These are phyloP conservation scores for Ogataea minuta DNA, from an alignment of 805 yeast genomes.

Conservation along the genomic window DNA sequence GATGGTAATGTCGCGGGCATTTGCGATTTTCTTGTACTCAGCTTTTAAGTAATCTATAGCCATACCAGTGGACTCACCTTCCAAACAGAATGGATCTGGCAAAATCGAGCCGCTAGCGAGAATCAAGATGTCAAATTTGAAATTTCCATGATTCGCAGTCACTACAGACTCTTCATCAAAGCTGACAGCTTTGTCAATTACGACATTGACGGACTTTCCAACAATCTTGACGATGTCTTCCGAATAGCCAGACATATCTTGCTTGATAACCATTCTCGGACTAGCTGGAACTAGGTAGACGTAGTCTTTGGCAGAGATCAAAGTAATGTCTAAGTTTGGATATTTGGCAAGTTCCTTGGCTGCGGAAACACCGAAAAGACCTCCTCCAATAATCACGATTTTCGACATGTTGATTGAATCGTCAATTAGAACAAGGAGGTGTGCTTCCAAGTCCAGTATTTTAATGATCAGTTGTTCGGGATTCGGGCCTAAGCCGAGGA, in stretches of 20 bases:
- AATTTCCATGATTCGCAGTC: slow-evolving; percentile 11
- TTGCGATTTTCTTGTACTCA: slow-evolving; percentile 16
- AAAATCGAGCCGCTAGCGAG: slow-evolving; percentile 34
- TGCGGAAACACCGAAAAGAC: slow-evolving; percentile 11
- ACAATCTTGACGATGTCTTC: slow-evolving; percentile 21
- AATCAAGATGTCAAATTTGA: slow-evolving; percentile 27
- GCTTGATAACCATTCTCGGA: slow-evolving; percentile 13
- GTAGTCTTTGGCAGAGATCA: slow-evolving; percentile 17
- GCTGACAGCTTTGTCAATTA: slow-evolving; percentile 20
- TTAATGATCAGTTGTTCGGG: too few relatives aligned
- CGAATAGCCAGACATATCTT: slow-evolving; percentile 8
- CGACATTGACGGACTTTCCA: slow-evolving; percentile 20
- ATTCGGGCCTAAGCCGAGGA: too few relatives aligned
- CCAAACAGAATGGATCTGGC: slow-evolving; percentile 25
- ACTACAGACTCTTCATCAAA: slow-evolving; percentile 21
- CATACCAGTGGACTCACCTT: slow-evolving; percentile 7
- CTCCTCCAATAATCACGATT: slow-evolving; percentile 16
- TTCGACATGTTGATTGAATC: too few relatives aligned
- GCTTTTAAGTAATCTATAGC: slow-evolving; percentile 15
- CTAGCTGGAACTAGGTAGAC: slow-evolving; percentile 14
- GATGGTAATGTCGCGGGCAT: slow-evolving; percentile 28
- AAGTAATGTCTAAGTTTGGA: slow-evolving; percentile 10
- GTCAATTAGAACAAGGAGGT: too few relatives aligned
- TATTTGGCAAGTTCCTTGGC: slow-evolving; percentile 9
- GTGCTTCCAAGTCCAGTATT: too few relatives aligned